A percentile compares a stretch with the other conserved stretches of the same genome.
Conservation (phyloP, 2,329 filamentous ascomycete species). For the Aspergillus ruber region DNA sequence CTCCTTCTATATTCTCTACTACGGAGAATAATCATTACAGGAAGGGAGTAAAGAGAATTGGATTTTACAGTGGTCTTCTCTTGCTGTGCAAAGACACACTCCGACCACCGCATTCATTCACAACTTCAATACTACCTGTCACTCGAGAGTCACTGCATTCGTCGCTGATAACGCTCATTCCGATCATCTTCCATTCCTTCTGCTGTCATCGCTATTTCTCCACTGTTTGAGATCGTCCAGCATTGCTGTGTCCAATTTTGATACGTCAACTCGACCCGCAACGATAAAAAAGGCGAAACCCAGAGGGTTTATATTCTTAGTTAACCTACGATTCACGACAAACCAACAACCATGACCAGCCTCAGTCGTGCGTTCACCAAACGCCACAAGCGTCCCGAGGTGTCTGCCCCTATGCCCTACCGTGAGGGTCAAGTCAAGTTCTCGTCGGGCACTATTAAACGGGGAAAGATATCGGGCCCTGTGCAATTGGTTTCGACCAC, state of each 20-base stretch:
- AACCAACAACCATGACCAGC: slow-evolving; percentile 26
- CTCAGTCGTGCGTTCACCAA: slow-evolving; percentile 43
- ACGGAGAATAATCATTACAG: neutral
- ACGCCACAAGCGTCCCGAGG: slow-evolving; percentile 42
- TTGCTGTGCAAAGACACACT: slow-evolving; percentile 29
- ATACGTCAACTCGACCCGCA: slow-evolving; percentile 4
- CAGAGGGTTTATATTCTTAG: neutral
- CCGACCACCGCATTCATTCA: slow-evolving; percentile 5
- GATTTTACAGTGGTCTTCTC: slow-evolving; percentile 7
- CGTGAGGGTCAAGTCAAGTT: slow-evolving; percentile 41
- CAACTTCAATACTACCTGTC: neutral
- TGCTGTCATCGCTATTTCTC: slow-evolving; percentile 11
- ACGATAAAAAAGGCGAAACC: slow-evolving; percentile 4
- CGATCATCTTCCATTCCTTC: slow-evolving; percentile 25
- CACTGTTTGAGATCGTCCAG: slow-evolving; percentile 18
- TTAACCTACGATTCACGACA: neutral
- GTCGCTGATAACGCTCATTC: slow-evolving; percentile 25
- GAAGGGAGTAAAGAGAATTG: neutral
- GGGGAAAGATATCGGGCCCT: slow-evolving; percentile 68
- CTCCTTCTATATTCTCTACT: slow-evolving; percentile 15
- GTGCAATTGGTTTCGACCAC: slow-evolving; percentile 86
- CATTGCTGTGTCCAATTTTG: slow-evolving; percentile 18
- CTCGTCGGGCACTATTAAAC: slow-evolving; percentile 40
- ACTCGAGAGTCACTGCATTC: neutral
- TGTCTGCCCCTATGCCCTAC: slow-evolving; percentile 39